Conservation (phyloP, 2,329 filamentous ascomycete genomes). For the Fusarium vanettenii region DNA sequence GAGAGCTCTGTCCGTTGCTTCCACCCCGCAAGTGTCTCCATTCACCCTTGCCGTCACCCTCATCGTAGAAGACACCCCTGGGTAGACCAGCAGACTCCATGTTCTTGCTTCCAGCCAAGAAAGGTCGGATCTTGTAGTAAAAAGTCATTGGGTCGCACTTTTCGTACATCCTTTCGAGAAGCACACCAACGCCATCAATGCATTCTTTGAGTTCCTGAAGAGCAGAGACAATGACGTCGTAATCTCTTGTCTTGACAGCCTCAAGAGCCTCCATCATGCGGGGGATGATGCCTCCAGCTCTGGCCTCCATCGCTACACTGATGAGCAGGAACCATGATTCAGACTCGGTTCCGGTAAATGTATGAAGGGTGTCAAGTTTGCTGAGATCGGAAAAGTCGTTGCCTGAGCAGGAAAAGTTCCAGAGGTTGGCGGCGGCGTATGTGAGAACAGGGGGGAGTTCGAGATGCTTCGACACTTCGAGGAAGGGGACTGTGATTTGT, state of each 20-base stretch:
- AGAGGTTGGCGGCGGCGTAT: conserved; percentile 86
- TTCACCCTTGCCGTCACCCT: conserved; percentile 71
- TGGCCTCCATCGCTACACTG: conserved; percentile 89
- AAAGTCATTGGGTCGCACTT: conserved; percentile 88
- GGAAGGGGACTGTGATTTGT: conserved; percentile 80
- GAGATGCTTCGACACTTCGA: conserved; percentile 76
- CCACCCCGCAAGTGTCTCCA: conserved; percentile 89
- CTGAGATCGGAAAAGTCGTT: conserved; percentile 72
- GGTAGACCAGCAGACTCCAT: conserved; percentile 89
- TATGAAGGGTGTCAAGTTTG: conserved; percentile 77
- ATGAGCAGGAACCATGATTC: conserved; percentile 96
- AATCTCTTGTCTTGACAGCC: conserved; percentile 72
- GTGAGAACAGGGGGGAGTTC: conserved; percentile 91
- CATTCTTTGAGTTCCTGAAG: conserved; percentile 74
- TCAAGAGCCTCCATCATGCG: conserved; percentile 82
- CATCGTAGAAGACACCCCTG: conserved; percentile 85
- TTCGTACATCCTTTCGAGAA: conserved; percentile 89
- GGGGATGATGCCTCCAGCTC: conserved; percentile 79
- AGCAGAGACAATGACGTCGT: conserved; percentile 68
- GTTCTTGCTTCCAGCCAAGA: conserved; percentile 90
- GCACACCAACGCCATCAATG: conserved; percentile 73
- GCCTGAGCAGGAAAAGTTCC: conserved; percentile 80
- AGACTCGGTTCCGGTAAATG: conserved; percentile 88
- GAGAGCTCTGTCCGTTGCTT: conserved; percentile 91
- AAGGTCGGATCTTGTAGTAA: conserved; percentile 89